Conservation (phyloP, 208 protist species). For the Acanthamoeba culbertsoni region DNA sequence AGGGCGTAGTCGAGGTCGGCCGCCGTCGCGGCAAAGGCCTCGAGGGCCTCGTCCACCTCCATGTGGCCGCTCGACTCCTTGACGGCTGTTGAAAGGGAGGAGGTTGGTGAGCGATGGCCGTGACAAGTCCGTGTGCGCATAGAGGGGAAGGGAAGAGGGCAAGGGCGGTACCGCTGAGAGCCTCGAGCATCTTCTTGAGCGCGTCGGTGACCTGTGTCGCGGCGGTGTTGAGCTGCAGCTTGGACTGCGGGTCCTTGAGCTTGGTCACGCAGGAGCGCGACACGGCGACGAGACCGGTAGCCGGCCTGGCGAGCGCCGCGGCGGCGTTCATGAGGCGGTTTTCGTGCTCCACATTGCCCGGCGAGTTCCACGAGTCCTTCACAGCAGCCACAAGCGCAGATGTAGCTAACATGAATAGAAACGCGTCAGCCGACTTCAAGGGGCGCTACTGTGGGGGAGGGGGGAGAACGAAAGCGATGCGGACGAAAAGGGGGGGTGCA, state of each 20-base stretch:
- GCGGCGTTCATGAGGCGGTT: constrained; percentile 44
- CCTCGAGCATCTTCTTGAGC: constrained; percentile 56
- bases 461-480: not conserved
- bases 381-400: constrained; percentile 9
- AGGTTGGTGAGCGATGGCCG: not conserved
- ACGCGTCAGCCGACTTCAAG: not conserved
- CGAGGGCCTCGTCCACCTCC: constrained; percentile 58
- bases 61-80: constrained; percentile 61
- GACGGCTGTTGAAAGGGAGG: not conserved
- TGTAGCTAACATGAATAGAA: not conserved
- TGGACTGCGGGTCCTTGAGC: constrained; percentile 52
- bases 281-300: constrained; percentile 50
- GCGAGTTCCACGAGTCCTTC: constrained; percentile 47
- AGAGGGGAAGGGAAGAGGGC: not conserved
- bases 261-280: constrained; percentile 56
- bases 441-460: no score
- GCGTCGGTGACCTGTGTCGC: constrained; percentile 48
- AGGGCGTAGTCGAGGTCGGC: constrained; percentile 58
- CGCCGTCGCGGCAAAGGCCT: constrained; percentile 44
- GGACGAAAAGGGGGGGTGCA: not conserved
- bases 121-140: not conserved
- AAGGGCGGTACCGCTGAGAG: constrained; percentile 8
- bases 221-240: constrained; percentile 41
- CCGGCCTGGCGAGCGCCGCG: not conserved
- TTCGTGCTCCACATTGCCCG: not conserved